phyloP scores from a whole-genome alignment of 192 early-diverging fungal species.

The Linnemannia hyalina region DNA sequence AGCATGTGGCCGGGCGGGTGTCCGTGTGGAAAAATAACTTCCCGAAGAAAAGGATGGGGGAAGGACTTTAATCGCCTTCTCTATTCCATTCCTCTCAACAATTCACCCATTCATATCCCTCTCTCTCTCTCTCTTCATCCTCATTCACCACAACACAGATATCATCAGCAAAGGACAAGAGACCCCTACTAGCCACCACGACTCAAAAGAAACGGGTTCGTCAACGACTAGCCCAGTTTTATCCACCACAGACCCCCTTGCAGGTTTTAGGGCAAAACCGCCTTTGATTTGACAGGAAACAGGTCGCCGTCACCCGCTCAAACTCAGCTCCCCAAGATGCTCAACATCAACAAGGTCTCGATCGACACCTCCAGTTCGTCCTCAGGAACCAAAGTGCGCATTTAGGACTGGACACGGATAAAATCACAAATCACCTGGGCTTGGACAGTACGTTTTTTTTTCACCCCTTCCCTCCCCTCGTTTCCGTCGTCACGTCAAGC shows the following conservation, averaged over 20 bases:
- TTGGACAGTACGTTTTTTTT: conserved; percentile 41
- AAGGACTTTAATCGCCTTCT: neutral
- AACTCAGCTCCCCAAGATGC: conserved; percentile 31
- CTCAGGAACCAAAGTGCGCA: conserved; percentile 12
- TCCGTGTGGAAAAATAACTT: neutral
- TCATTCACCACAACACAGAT: neutral
- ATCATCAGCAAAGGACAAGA: neutral
- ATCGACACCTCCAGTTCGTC: conserved; percentile 30
- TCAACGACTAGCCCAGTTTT: conserved; percentile 76
- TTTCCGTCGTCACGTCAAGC: neutral
- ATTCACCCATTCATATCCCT: neutral
- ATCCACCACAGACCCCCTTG: conserved; percentile 28
- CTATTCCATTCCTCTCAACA: neutral
- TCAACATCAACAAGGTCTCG: conserved; percentile 33
- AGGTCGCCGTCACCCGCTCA: conserved; percentile 4
- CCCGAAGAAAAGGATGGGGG: neutral
- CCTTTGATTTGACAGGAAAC: conserved; percentile 26
- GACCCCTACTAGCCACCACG: conserved; percentile 54
- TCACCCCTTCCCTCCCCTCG: neutral
- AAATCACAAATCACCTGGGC: conserved; percentile 31
- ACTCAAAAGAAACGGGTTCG: conserved; percentile 67
- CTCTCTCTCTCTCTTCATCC: neutral
- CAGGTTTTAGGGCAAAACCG: neutral
- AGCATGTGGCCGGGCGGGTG: neutral
- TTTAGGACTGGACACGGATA: conserved; percentile 8